Conservation (phyloP, 441 rosid species). For the Pelargonium citronellum region DNA sequence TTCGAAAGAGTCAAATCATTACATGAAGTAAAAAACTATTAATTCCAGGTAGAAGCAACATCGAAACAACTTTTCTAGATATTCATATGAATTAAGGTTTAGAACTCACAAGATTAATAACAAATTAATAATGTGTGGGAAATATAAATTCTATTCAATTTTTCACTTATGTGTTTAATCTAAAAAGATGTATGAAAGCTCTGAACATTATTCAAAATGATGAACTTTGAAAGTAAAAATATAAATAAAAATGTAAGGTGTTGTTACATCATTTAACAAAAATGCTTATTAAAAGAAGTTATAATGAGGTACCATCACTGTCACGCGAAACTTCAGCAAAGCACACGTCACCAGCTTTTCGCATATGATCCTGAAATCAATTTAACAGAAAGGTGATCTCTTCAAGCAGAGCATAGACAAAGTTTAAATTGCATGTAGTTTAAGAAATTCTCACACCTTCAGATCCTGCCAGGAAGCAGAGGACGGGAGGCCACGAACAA, state of each 20-base stretch:
- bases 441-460: constrained; percentile 39
- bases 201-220: no score
- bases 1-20: no score
- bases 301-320: constrained; percentile 41
- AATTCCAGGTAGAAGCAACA: no score
- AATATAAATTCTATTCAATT: no score
- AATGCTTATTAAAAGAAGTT: not conserved
- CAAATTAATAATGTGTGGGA: no score
- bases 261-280: not conserved
- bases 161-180: no score
- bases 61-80: no score
- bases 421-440: not conserved
- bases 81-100: no score
- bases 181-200: no score
- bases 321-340: constrained; percentile 72
- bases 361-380: constrained; percentile 59
- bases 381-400: constrained; percentile 1
- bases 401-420: not conserved
- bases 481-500: constrained; percentile 66
- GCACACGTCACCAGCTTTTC: constrained; percentile 75
- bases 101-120: no score
- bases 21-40: no score
- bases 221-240: not conserved
- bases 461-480: constrained; percentile 95
- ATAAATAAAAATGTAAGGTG: not conserved